phyloP scores from a whole-genome alignment of 345 rosid species.

The Erodium maritimum region DNA sequence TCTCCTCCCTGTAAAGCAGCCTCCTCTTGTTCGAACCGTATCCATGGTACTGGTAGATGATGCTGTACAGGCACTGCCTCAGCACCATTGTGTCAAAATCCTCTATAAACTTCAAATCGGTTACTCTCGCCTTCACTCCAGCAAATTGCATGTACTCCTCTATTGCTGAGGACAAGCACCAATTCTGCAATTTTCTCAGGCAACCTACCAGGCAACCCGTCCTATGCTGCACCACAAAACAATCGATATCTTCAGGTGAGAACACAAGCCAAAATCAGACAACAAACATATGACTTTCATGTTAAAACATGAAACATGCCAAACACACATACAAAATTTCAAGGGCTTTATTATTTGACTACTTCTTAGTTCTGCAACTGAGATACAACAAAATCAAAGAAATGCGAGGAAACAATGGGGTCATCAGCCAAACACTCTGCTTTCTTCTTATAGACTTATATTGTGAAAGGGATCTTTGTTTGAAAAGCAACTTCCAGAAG shows the following conservation, averaged over 20 bases:
- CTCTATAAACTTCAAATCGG: constrained; percentile 55
- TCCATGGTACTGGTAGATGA: constrained; percentile 68
- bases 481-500: neutral
- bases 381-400: neutral
- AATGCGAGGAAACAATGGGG: neutral
- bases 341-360: neutral
- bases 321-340: neutral
- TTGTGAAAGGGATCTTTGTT: neutral
- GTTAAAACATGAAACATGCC: neutral
- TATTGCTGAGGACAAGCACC: constrained; percentile 61
- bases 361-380: neutral
- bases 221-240: constrained; percentile 48
- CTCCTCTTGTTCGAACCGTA: constrained; percentile 57
- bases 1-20: constrained; percentile 51
- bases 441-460: neutral
- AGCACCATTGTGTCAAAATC: constrained; percentile 30
- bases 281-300: neutral
- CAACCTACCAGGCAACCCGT: constrained; percentile 85
- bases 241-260: no score
- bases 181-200: constrained; percentile 66
- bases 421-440: neutral
- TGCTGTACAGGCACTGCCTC: constrained; percentile 51
- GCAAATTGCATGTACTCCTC: constrained; percentile 70
- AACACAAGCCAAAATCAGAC: constrained; percentile 2
- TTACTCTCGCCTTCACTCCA: constrained; percentile 41